Evolutionary conservation across 176 grass and related monocot species (phyloP), one percentile per base, ranked within the genome.

Genomic region (Carex parvula): DNA sequence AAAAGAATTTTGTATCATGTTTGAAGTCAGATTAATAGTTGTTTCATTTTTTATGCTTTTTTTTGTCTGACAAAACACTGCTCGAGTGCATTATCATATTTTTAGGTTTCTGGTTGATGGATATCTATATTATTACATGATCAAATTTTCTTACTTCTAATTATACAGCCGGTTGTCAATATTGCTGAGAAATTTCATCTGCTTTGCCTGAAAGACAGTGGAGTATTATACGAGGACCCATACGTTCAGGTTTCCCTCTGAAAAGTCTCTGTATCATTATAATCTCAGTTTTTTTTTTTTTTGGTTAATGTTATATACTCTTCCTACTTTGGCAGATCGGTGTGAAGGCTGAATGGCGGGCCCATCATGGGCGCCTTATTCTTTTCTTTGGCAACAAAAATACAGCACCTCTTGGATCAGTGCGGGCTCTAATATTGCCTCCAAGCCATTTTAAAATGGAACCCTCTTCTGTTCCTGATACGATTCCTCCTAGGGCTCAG

Each of bases 371-470:
- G 3, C 89, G 93, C 63, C 82, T 99, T 74, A 87, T 95, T 88
- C 96, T 99, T 56, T 99, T 99, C 85, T 50, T 99, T 76, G 96
- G 96, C 15, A 99, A 99, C 90, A 99, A 99, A 90, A 99, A 85
- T 62, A 99, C 93, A 21, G 87, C 93, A 67, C 83, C 96, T 73
- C 90, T 99, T 89, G 41, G 82, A 35, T 87, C 93, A 67, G 85
- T 94, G 79, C 58, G 70, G 81, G 89, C 88, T 70, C 71, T 90
- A 60, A 93, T 99, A 87, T 89, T 99, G 80, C 91, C 96, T 70
- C 93, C 93, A 58, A 84, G 85, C 61, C 93, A 99, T 88, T 88
- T 99, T 54, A 95, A 95, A 83, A 89, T 90, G 70, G 93, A 99
- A 79, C 86, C 92, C 61, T 95, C 96, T 3, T 90, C 89, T 21